A percentile compares a stretch with the other conserved stretches of the same genome.
Evolutionary conservation across 371 early-diverging fungal species (phyloP).

Genomic region (Mucor saturninus): DNA sequence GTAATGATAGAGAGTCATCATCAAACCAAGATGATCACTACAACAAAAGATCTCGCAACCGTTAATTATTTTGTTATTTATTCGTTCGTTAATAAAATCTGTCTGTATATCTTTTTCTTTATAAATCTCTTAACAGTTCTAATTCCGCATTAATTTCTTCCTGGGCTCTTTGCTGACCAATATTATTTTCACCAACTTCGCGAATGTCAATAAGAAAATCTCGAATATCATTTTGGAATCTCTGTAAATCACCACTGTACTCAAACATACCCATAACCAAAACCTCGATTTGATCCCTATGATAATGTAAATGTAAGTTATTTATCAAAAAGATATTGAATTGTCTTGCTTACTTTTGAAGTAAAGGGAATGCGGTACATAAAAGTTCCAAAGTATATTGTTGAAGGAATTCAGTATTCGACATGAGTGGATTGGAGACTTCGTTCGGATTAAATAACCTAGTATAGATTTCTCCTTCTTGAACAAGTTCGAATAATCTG

Average conservation of each 20-base stretch:
- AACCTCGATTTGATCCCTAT: conserved; percentile 77
- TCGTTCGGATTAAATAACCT: conserved; percentile 77
- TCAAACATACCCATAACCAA: conserved; percentile 89
- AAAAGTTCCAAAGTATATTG: conserved; percentile 79
- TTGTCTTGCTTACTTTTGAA: conserved; percentile 65
- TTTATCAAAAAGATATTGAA: not conserved
- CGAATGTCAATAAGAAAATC: conserved; percentile 86
- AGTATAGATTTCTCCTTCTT: conserved; percentile 80
- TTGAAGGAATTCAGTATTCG: conserved; percentile 77
- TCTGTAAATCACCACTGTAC: conserved; percentile 73
- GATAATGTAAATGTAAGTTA: not conserved
- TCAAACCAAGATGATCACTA: conserved; percentile 22
- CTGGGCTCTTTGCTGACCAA: conserved; percentile 19
- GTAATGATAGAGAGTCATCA: conserved; percentile 23
- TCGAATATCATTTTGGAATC: conserved; percentile 86
- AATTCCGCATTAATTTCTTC: conserved; percentile 35
- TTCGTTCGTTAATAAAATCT: not conserved
- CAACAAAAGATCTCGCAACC: conserved; percentile 25
- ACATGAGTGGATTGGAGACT: conserved; percentile 74
- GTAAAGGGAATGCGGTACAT: conserved; percentile 83
- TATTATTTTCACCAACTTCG: conserved; percentile 28
- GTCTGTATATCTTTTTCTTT: conserved; percentile 1
- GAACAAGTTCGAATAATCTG: conserved; percentile 85
- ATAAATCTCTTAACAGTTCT: conserved; percentile 23
- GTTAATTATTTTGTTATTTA: conserved; percentile 5